Base-by-base conservation (phyloP, 2,329 filamentous ascomycete genomes). In the Cordyceps militaris region DNA sequence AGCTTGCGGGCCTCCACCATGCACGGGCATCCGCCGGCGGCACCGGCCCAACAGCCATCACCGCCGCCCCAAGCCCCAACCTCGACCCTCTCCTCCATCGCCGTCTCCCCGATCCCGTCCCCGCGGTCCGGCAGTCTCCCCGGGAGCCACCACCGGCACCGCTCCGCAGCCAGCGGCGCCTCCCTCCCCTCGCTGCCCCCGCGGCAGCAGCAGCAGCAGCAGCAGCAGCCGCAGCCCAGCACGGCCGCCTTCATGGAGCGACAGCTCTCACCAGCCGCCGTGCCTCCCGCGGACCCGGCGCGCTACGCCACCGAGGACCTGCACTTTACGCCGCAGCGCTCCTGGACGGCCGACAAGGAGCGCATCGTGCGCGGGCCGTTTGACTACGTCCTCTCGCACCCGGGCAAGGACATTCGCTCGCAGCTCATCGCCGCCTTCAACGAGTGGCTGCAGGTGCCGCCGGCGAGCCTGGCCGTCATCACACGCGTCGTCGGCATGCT, bases 341-440 rank as follows among this genome's bases (percentile, higher is more conserved):
- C 79, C 19, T 94, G 89, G 89, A 84, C 82, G 7, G 71, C 77
- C 2, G 82, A 88, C 65, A 93, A 94, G 75, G 89, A 94, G 70
- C 83, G 83, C 69, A 85, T 93, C 60, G 76, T 95, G 55, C 76
- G 86, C 49, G 90, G 86, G 0, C 91, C 91, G 1, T 96, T 85
- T 66, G 86, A 93, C 67, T 95, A 96, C 70, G 79, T 94, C 61
- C 81, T 85, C 66, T 81, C 82, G 46, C 86, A 91, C 62, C 89
- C 89, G 0, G 91, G 91, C 62, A 94, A 95, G 73, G 89, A 94
- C 71, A 88, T 96, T 67, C 85, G 91, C 63, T 81, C 86, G 47
- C 86, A 89, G 73, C 79, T 93, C 65, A 91, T 95, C 66, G 81
- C 79, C 44, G 87, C 89, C 44, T 95, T 95, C 77, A 91, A 95